A percentile compares a stretch with the other conserved stretches of the same genome.
phyloP scores from a whole-genome alignment of 2,329 filamentous ascomycete species.

The Coniosporium tulheliwenetii region DNA sequence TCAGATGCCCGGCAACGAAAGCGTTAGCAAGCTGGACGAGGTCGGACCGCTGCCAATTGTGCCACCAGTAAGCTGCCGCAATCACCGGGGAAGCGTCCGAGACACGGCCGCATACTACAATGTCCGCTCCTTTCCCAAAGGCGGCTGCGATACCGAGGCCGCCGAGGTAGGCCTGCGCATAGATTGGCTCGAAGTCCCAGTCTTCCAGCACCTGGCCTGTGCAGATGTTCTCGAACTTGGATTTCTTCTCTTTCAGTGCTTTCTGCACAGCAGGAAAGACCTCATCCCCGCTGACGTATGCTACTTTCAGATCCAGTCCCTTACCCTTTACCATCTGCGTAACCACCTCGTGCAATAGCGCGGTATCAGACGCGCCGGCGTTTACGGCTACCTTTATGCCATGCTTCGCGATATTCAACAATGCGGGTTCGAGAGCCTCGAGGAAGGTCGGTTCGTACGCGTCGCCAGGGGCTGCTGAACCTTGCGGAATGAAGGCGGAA shows the following conservation, averaged over 20 bases:
- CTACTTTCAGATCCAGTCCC: constrained; percentile 28
- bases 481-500: background rate
- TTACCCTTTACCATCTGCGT: constrained; percentile 19
- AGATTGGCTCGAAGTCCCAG: constrained; percentile 18
- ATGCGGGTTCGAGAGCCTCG: constrained; percentile 28
- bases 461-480: constrained; percentile 11
- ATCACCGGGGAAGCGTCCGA: constrained; percentile 29
- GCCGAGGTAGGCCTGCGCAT: constrained; percentile 21
- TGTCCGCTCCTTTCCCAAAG: constrained; percentile 24
- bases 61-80: constrained; percentile 25
- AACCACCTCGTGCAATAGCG: constrained; percentile 23
- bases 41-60: constrained; percentile 22
- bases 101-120: constrained; percentile 28
- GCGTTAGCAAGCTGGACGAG: constrained; percentile 24
- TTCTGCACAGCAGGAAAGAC: constrained; percentile 18
- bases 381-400: constrained; percentile 29
- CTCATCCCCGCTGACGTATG: constrained; percentile 33
- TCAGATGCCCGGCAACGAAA: constrained; percentile 15
- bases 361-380: constrained; percentile 26
- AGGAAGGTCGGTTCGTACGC: constrained; percentile 38
- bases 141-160: constrained; percentile 23
- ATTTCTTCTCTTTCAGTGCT: constrained; percentile 20
- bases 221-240: constrained; percentile 18
- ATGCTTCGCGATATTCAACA: constrained; percentile 22
- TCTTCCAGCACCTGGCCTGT: constrained; percentile 21